Evolutionary conservation across 805 yeast species (phyloP).

Genomic region (Pichia scutulata): DNA sequence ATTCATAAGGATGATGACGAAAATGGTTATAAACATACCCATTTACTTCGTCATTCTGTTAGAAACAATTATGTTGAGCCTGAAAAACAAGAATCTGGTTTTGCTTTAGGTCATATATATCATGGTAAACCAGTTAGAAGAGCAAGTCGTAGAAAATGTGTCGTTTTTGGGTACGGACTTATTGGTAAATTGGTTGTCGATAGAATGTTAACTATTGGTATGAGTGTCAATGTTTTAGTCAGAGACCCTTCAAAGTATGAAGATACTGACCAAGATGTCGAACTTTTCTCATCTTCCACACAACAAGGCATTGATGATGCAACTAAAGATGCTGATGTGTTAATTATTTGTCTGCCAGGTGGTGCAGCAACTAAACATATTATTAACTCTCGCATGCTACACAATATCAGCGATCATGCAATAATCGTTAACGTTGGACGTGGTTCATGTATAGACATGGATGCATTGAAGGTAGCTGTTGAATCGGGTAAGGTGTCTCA

Average conservation of each 20-base stretch:
- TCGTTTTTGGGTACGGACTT: constrained; percentile 67
- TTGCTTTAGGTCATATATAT: constrained; percentile 15
- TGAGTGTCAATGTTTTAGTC: constrained; percentile 57
- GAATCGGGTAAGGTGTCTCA: constrained; percentile 51
- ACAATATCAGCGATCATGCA: constrained; percentile 42
- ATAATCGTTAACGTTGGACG: constrained; percentile 71
- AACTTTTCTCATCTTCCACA: not conserved
- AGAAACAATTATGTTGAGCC: constrained; percentile 10
- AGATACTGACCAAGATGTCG: not conserved
- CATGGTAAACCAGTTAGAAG: constrained; percentile 9
- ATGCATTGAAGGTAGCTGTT: constrained; percentile 54
- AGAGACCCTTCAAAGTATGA: constrained; percentile 34
- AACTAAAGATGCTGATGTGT: constrained; percentile 35
- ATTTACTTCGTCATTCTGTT: constrained; percentile 32
- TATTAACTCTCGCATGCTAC: constrained; percentile 41
- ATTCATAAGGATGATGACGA: constrained; percentile 20
- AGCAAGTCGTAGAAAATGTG: constrained; percentile 40
- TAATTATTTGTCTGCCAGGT: constrained; percentile 63
- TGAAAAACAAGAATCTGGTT: not conserved
- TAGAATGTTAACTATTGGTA: constrained; percentile 50
- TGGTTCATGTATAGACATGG: constrained; percentile 60
- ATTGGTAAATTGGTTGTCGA: constrained; percentile 62
- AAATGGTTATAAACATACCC: constrained; percentile 29
- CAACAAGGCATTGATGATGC: not conserved
- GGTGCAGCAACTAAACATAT: constrained; percentile 49